These are phyloP conservation scores for Eimeria zaria DNA, from an alignment of 169 alveolate species.

Conservation along the genomic window DNA sequence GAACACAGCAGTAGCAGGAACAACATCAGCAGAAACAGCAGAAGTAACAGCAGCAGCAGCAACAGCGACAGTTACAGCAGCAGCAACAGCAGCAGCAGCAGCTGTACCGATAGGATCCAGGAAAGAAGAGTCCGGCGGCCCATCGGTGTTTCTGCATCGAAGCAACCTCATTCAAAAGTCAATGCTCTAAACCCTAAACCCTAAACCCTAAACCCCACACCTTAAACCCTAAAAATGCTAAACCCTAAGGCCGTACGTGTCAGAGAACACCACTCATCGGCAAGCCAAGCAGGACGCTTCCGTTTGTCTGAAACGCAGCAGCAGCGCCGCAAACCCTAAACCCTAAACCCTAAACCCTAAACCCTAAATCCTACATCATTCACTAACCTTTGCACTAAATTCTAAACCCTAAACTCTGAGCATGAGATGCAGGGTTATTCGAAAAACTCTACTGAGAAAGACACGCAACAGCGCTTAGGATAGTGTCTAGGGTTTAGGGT, in stretches of 20 bases:
- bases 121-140: conserved; percentile 43
- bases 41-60: not conserved
- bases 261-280: conserved; percentile 45
- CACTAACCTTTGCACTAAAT: not conserved
- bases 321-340: not conserved
- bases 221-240: conserved; percentile 16
- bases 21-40: not conserved
- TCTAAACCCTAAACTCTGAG: conserved; percentile 10
- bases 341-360: conserved; percentile 38
- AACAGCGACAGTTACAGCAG: conserved; percentile 11
- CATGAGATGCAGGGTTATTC: not conserved
- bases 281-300: not conserved
- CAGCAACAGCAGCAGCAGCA: conserved; percentile 37
- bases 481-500: conserved; percentile 22
- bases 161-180: not conserved
- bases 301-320: conserved; percentile 19
- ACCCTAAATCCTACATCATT: not conserved
- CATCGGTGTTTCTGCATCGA: conserved; percentile 28
- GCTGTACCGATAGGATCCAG: conserved; percentile 56
- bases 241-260: not conserved
- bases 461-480: not conserved
- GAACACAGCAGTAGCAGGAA: too few relatives aligned
- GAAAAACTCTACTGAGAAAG: not conserved
- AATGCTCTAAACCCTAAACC: conserved; percentile 12
- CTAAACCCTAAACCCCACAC: conserved; percentile 39